Evolutionary conservation across 2,329 filamentous ascomycete genomes (phyloP).

Genomic region (Venturia oleaginea): DNA sequence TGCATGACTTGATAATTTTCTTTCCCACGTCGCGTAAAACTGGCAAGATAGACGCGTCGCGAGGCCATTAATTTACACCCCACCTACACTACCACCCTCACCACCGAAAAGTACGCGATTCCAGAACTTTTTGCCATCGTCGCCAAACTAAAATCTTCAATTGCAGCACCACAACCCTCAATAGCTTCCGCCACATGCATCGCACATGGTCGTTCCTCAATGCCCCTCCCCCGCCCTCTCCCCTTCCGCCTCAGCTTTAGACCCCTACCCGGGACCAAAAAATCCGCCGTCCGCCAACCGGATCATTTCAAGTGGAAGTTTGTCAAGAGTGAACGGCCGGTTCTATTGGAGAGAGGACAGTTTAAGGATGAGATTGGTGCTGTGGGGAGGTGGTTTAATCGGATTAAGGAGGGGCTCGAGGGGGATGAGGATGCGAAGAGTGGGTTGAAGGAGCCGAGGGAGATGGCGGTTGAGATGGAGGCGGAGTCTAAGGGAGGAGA

Average conservation of each 20-base stretch:
- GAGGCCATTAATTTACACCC: background rate
- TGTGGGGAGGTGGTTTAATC: background rate
- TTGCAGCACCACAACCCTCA: background rate
- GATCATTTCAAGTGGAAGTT: slow-evolving; percentile 4
- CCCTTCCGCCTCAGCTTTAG: background rate
- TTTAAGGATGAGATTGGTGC: slow-evolving; percentile 3
- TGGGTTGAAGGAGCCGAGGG: too few relatives aligned
- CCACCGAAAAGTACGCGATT: background rate
- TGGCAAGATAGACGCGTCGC: background rate
- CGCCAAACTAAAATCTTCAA: background rate
- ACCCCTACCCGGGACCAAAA: background rate
- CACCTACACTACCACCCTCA: background rate
- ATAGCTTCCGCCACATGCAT: background rate
- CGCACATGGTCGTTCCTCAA: too few relatives aligned
- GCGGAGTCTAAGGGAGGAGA: background rate
- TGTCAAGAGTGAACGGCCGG: background rate
- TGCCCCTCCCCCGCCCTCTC: background rate
- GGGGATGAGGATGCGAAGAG: background rate
- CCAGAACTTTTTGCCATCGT: background rate
- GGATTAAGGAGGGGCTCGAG: background rate
- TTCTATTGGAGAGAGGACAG: background rate
- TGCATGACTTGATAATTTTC: too few relatives aligned
- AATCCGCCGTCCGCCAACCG: background rate
- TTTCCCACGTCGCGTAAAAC: background rate
- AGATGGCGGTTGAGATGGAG: too few relatives aligned